Base-by-base conservation (phyloP, 192 early-diverging fungal genomes). In the Paraglomus occultum region DNA sequence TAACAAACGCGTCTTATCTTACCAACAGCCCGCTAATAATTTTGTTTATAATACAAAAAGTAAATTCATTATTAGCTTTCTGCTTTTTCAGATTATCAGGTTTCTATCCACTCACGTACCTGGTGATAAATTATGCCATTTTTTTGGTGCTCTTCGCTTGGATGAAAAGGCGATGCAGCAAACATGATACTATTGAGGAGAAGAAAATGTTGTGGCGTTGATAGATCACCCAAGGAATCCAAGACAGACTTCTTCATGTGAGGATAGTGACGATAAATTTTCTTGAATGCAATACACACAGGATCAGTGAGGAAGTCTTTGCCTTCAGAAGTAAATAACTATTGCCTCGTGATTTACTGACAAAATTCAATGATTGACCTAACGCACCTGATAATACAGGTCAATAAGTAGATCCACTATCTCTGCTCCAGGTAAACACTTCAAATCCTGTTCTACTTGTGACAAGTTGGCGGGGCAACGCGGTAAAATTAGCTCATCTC, bases 201-300 rank as follows among this genome's bases (percentile, higher is more conserved):
- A 68, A 68, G 67, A 15, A 68, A 68, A 46, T 68, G 67, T 68
- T 68, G 53, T 46, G 67, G 67, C 12, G 10, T 68, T 48, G 67
- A 68, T 43, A 68, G 47, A 47, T 68, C 38, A 23, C n/a, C 47
- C 17, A 55, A 40, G 38, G 52, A 68, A 31, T 68, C 52, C 18
- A 42, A 12, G 15, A 68, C 67, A 54, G 57, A 20, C 20, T 57
- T 68, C 52, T 51, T 53, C 45, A 68, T 18, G 48, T 68, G 67
- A 11, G 67, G 67, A 47, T 43, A 68, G 17, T 68, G 67, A 0
- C 53, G 51, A 23, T 68, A 68, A 9, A 55, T 22, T 47, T 44
- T 50, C 67, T 68, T n/a, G 46, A 45, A 38, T 4, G 44, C 20
- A 8, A 50, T 44, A 8, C 40, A 43, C 20, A 20, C n/a, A 38